Percentiles rank a stretch among this genome's conserved stretches.
Evolutionary conservation across 2,329 filamentous ascomycete species (phyloP).

Genomic region (Exophiala spinifera): DNA sequence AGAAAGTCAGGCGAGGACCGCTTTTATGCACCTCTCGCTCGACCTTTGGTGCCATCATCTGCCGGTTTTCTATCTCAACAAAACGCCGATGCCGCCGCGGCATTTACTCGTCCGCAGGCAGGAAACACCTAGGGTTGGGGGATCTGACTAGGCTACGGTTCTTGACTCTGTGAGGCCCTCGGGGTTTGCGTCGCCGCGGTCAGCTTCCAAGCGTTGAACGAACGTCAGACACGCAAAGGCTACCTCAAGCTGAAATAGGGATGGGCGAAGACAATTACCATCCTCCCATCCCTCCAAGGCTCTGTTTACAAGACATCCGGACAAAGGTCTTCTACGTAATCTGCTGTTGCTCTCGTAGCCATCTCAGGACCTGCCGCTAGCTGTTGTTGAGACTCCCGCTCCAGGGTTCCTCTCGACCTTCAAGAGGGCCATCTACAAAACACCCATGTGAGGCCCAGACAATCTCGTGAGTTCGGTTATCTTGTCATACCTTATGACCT

Average conservation of each 20-base stretch:
- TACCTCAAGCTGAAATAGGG: constrained; percentile 5
- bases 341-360: constrained; percentile 12
- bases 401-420: constrained; percentile 9
- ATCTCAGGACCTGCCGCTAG: constrained; percentile 6
- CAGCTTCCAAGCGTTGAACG: background rate
- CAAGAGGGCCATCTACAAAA: background rate
- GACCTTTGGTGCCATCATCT: too few species aligned
- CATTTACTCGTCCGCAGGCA: too few species aligned
- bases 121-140: too few species aligned
- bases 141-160: too few species aligned
- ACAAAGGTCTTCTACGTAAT: constrained; percentile 2
- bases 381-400: constrained; percentile 2
- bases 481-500: too few species aligned
- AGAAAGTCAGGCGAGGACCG: too few species aligned
- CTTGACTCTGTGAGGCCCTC: too few species aligned
- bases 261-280: constrained; percentile 1
- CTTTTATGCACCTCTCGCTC: too few species aligned
- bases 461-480: too few species aligned
- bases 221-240: background rate
- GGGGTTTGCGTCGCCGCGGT: background rate
- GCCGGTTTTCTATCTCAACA: too few species aligned
- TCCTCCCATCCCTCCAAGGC: constrained; percentile 11
- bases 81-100: too few species aligned
- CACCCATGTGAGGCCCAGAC: too few species aligned
- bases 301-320: constrained; percentile 10